phyloP scores from a whole-genome alignment of 192 early-diverging fungal species.

The Lunasporangiospora selenospora region DNA sequence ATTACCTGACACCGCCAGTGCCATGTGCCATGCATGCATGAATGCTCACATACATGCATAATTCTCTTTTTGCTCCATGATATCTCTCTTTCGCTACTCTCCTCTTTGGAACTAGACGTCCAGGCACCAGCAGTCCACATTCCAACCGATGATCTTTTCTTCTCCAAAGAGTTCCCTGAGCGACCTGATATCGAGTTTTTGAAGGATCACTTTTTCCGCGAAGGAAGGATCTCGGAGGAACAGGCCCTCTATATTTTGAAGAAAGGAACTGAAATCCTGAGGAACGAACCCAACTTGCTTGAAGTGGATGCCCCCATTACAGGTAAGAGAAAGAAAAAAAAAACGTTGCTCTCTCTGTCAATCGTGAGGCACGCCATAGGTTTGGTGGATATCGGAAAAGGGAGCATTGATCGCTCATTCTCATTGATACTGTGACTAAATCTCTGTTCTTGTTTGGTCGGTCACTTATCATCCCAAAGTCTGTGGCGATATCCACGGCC shows the following conservation, averaged over 20 bases:
- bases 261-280: constrained; percentile 80
- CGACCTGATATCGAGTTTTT: constrained; percentile 83
- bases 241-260: constrained; percentile 88
- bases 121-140: constrained; percentile 55
- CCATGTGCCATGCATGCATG: too few species aligned
- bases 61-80: too few species aligned
- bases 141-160: constrained; percentile 58
- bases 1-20: too few species aligned
- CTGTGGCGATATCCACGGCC: constrained; percentile 98
- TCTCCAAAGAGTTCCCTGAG: constrained; percentile 52
- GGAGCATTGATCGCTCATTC: too few species aligned
- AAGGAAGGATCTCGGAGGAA: constrained; percentile 88
- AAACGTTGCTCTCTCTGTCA: too few species aligned
- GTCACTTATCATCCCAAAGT: too few species aligned
- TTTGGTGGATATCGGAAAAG: too few species aligned
- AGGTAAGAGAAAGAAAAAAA: constrained; percentile 62
- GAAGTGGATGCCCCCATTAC: constrained; percentile 92
- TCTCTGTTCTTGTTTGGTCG: background rate
- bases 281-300: constrained; percentile 80
- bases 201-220: constrained; percentile 88
- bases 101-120: constrained; percentile 33
- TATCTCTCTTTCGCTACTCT: background rate
- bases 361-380: too few species aligned
- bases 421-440: too few species aligned
- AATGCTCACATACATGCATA: too few species aligned